phyloP scores from a whole-genome alignment of 306 rosid species.

The Prunus persica region Prunus_persica_NCBIv2 NC_034011.1:21789001-21789500 shows the following conservation, averaged over 20 bases:
- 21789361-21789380: slow-evolving; percentile 31
- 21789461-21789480: slow-evolving; percentile 27
- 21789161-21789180: slow-evolving; percentile 64
- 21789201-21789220: background rate
- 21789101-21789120: slow-evolving; percentile 57
- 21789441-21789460: slow-evolving; percentile 44
- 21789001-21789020: too few relatives aligned
- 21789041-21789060: slow-evolving; percentile 25
- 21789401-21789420: slow-evolving; percentile 5
- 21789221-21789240: too few relatives aligned
- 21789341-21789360: slow-evolving; percentile 49
- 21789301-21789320: background rate
- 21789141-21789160: slow-evolving; percentile 20
- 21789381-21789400: slow-evolving; percentile 26
- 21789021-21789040: too few relatives aligned
- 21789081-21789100: slow-evolving; percentile 62
- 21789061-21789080: slow-evolving; percentile 79
- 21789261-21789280: background rate
- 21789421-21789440: slow-evolving; percentile 36
- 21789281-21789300: background rate
- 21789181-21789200: background rate
- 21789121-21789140: slow-evolving; percentile 54
- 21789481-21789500: background rate
- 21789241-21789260: background rate
- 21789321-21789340: slow-evolving; percentile 39